A percentile compares a stretch with the other conserved stretches of the same genome.
These are phyloP conservation scores for Apiospora arundinis DNA, from an alignment of 2,329 filamentous ascomycete genomes.

Conservation along the genomic window DNA sequence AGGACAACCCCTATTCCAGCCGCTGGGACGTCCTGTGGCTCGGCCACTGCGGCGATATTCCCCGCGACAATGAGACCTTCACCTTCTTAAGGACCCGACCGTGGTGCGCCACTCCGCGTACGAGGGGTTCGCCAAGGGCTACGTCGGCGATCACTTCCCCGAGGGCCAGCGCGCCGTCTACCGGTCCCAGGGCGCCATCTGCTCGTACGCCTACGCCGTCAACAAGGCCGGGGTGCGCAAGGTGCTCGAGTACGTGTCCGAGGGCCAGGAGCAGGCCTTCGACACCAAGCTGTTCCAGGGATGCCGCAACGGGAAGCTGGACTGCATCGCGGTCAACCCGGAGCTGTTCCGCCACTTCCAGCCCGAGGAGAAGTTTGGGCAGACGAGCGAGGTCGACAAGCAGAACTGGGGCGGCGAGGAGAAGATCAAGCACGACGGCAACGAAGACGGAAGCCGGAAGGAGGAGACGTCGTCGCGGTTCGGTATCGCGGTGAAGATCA, in stretches of 20 bases:
- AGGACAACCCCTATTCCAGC: constrained; percentile 35
- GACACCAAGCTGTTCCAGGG: constrained; percentile 42
- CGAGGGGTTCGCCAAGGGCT: constrained; percentile 31
- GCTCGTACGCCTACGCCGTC: constrained; percentile 41
- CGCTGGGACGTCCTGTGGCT: constrained; percentile 47
- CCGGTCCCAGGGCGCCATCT: constrained; percentile 33
- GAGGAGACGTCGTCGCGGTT: constrained; percentile 23
- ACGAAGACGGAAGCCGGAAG: too few species aligned
- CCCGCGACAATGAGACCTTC: constrained; percentile 27
- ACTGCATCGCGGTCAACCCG: constrained; percentile 45
- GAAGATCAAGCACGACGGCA: not conserved
- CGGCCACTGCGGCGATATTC: constrained; percentile 43
- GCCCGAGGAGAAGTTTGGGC: constrained; percentile 35
- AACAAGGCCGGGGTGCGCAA: constrained; percentile 40
- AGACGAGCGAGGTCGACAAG: constrained; percentile 29
- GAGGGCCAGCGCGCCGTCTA: constrained; percentile 37
- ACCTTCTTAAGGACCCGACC: constrained; percentile 33
- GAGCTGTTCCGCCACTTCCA: constrained; percentile 44
- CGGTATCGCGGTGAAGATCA: constrained; percentile 34
- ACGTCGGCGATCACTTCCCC: not conserved
- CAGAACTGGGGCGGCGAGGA: constrained; percentile 27
- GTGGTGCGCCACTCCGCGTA: not conserved
- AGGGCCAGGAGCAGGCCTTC: constrained; percentile 41
- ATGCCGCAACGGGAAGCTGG: constrained; percentile 38
- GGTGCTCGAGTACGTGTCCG: constrained; percentile 37